A percentile compares a stretch with the other conserved stretches of the same genome.
Conservation (phyloP, 306 rosid genomes). For the Trifolium repens region DNA sequence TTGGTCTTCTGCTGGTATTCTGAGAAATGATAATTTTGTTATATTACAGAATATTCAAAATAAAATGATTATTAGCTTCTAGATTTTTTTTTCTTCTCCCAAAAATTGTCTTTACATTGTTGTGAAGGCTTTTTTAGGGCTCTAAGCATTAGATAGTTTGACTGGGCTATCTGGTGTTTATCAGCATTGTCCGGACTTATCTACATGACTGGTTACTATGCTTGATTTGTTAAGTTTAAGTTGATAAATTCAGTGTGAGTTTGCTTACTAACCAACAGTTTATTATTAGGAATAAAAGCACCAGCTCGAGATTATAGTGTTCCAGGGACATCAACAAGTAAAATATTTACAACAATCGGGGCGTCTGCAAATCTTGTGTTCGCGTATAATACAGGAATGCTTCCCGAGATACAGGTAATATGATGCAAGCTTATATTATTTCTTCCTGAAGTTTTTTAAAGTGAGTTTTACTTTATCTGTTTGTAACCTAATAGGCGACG, state of each 20-base stretch:
- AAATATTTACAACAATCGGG: constrained; percentile 81
- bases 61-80: neutral
- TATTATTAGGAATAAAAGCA: constrained; percentile 64
- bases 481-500: constrained; percentile 71
- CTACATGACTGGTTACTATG: neutral
- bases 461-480: constrained; percentile 30
- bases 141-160: neutral
- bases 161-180: neutral
- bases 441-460: constrained; percentile 31
- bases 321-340: constrained; percentile 68
- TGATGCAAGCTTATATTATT: constrained; percentile 24
- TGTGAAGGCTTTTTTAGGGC: neutral
- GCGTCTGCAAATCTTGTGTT: constrained; percentile 94
- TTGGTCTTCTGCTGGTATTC: neutral
- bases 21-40: neutral
- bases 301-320: constrained; percentile 76
- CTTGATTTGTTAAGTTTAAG: constrained; percentile 14
- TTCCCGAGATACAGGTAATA: constrained; percentile 94
- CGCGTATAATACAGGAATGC: constrained; percentile 96
- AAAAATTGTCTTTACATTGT: neutral
- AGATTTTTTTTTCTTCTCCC: neutral
- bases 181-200: no score
- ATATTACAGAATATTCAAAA: neutral
- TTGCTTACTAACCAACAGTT: constrained; percentile 18
- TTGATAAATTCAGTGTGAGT: constrained; percentile 21